phyloP scores from a whole-genome alignment of 2,329 filamentous ascomycete genomes.

The Ophiostoma sp. region DNA sequence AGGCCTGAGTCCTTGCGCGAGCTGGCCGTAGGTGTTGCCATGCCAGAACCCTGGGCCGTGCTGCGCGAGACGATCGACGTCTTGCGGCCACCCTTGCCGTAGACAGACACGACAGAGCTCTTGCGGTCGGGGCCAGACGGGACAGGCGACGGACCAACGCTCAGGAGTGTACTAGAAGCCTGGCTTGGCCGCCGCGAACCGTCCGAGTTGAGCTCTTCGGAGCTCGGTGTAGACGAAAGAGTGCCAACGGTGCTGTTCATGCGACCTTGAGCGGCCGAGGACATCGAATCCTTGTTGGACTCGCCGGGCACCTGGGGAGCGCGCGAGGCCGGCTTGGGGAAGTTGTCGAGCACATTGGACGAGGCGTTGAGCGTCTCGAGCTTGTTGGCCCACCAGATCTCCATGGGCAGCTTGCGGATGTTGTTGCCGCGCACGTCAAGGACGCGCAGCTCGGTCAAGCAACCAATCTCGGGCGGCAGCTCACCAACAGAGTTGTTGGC shows the following conservation, averaged over 20 bases:
- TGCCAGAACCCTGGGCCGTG: conserved; percentile 47
- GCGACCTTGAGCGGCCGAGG: conserved; percentile 45
- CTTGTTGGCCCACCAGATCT: conserved; percentile 93
- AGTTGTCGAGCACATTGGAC: conserved; percentile 86
- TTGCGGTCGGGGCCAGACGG: conserved; percentile 65
- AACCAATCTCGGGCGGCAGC: conserved; percentile 84
- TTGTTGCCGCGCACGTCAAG: conserved; percentile 94
- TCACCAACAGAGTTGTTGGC: conserved; percentile 86
- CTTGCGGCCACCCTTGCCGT: conserved; percentile 78
- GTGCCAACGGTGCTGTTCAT: conserved; percentile 42
- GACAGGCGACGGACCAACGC: conserved; percentile 71
- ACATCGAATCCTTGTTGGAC: conserved; percentile 34
- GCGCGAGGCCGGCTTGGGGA: conserved; percentile 81
- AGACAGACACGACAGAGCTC: conserved; percentile 78
- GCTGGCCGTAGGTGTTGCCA: conserved; percentile 54
- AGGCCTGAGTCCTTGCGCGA: conserved; percentile 85
- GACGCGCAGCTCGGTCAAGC: conserved; percentile 77
- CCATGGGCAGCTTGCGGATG: conserved; percentile 79
- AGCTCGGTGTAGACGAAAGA: conserved; percentile 65
- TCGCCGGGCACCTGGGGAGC: conserved; percentile 60
- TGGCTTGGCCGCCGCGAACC: conserved; percentile 76
- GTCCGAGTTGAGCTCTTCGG: conserved; percentile 69
- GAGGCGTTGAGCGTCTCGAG: conserved; percentile 92
- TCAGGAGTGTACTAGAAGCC: conserved; percentile 73
- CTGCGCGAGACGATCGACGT: conserved; percentile 76